A percentile compares a stretch with the other conserved stretches of the same genome.
These are phyloP conservation scores for Sideroxylon spinosum DNA, from an alignment of 179 eudicot genomes.

Conservation along the genomic window DNA sequence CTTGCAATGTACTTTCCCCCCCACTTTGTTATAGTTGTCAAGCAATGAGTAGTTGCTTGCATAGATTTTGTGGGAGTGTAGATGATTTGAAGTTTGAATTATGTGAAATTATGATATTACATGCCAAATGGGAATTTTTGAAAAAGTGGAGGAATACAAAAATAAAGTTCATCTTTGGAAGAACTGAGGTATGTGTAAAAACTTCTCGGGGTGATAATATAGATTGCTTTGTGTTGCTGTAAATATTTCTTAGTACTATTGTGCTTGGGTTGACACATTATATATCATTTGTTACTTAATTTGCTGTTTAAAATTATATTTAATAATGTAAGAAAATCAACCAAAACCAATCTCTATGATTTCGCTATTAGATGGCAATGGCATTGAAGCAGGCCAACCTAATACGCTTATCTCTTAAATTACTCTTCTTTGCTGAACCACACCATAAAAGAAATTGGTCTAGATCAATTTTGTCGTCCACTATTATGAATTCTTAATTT, in stretches of 20 bases:
- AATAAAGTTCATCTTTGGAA: too few relatives aligned
- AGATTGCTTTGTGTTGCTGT: too few relatives aligned
- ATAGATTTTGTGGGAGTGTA: not conserved
- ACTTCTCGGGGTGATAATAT: too few relatives aligned
- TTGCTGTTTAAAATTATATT: not conserved
- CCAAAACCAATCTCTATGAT: not conserved
- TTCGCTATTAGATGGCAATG: not conserved
- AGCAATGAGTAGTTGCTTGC: not conserved
- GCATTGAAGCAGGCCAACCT: not conserved
- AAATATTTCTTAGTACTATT: too few relatives aligned
- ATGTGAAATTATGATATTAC: not conserved
- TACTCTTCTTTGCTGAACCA: not conserved
- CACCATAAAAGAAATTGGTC: not conserved
- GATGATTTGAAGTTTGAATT: not conserved
- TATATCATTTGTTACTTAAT: too few relatives aligned
- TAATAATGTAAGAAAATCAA: not conserved
- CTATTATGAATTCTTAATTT: not conserved
- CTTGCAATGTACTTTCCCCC: not conserved
- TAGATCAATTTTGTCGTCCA: not conserved
- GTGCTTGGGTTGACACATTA: too few relatives aligned
- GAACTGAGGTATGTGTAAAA: too few relatives aligned
- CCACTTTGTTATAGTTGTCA: not conserved
- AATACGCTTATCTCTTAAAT: not conserved
- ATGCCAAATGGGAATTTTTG: not conserved
- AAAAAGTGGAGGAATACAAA: not conserved